Percentiles rank a stretch among this genome's conserved stretches.
These are phyloP conservation scores for Mrakia frigida DNA, from an alignment of 768 basidiomycete genomes.

Conservation along the genomic window DNA sequence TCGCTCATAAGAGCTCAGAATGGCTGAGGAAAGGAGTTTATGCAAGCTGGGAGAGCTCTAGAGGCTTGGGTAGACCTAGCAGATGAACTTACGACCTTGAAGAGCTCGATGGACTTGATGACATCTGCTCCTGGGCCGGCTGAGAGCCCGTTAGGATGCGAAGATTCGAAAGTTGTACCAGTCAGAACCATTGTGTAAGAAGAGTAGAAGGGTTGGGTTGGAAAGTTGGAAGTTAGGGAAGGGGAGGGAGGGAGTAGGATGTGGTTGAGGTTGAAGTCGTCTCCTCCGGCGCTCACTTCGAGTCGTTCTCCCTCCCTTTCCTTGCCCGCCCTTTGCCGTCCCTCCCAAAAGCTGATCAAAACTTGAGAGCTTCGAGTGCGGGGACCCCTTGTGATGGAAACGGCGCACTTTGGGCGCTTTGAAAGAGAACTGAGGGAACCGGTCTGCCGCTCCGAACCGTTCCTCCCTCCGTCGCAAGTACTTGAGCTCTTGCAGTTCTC, in stretches of 20 bases:
- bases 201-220: neutral
- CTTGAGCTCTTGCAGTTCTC: neutral
- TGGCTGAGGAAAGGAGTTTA: neutral
- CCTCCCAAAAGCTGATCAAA: too few species aligned
- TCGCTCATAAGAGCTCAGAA: neutral
- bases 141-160: constrained; percentile 24
- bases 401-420: too few species aligned
- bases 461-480: neutral
- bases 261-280: neutral
- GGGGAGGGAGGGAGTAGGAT: neutral
- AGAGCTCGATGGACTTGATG: constrained; percentile 46
- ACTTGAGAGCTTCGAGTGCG: too few species aligned
- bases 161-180: constrained; percentile 20
- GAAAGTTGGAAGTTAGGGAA: neutral
- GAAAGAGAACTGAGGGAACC: too few species aligned
- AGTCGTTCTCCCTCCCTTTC: too few species aligned
- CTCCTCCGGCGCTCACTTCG: too few species aligned
- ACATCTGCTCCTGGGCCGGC: constrained; percentile 33
- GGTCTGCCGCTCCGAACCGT: neutral
- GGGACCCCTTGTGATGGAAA: too few species aligned
- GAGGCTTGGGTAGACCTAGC: neutral
- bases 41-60: neutral
- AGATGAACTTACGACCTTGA: constrained; percentile 59
- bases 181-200: neutral
- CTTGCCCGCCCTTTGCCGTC: too few species aligned